phyloP scores from a whole-genome alignment of 805 yeast genomes.

The Metschnikowia lunata region DNA sequence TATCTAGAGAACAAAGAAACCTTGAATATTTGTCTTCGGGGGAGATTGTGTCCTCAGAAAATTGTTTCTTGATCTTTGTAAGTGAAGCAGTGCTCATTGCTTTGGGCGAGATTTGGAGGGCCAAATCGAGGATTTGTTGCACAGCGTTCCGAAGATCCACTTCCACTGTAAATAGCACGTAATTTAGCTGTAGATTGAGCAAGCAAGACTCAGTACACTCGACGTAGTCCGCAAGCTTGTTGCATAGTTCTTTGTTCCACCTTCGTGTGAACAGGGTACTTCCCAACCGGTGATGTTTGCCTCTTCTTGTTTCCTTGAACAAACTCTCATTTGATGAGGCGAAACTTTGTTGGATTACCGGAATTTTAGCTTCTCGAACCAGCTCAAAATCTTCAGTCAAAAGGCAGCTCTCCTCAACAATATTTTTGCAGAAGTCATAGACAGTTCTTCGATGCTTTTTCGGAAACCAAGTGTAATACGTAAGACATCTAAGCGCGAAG shows the following conservation, averaged over 20 bases:
- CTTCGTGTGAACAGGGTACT: slow-evolving; percentile 20
- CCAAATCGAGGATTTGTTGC: slow-evolving; percentile 12
- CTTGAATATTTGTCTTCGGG: too few species aligned
- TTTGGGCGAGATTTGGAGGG: background rate
- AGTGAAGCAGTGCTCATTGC: too few species aligned
- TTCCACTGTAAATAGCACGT: slow-evolving; percentile 30
- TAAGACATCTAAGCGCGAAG: slow-evolving; percentile 9
- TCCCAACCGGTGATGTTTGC: slow-evolving; percentile 2
- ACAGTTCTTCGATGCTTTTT: slow-evolving; percentile 16
- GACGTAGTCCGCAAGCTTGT: slow-evolving; percentile 22
- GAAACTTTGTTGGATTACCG: slow-evolving; percentile 8
- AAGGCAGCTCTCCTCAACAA: slow-evolving; percentile 19
- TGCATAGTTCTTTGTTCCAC: slow-evolving; percentile 31
- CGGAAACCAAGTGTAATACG: slow-evolving; percentile 6
- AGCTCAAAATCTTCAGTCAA: slow-evolving; percentile 20
- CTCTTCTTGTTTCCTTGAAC: background rate
- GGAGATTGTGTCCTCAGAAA: too few species aligned
- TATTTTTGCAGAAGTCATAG: slow-evolving; percentile 18
- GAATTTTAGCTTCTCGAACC: slow-evolving; percentile 10
- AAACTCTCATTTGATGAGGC: background rate
- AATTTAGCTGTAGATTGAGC: slow-evolving; percentile 35
- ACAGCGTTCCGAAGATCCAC: slow-evolving; percentile 26
- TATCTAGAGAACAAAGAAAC: background rate
- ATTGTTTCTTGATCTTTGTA: too few species aligned
- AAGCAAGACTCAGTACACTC: slow-evolving; percentile 27